These are phyloP conservation scores for Aspergillus sparsus DNA, from an alignment of 495 filamentous ascomycete genomes.

Conservation along the genomic window DNA sequence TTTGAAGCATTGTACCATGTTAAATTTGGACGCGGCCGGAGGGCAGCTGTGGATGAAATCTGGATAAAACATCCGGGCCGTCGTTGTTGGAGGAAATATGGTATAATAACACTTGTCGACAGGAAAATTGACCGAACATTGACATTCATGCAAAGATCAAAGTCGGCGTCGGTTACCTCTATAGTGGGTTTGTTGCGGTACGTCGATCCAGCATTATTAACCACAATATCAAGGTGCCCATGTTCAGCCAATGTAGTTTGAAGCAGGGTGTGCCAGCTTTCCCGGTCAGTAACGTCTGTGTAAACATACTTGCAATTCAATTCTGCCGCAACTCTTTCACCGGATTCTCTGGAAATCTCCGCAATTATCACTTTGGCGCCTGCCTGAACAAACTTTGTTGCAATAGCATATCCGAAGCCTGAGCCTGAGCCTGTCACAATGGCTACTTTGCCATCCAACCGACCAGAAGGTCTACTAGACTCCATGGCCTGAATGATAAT, in stretches of 20 bases:
- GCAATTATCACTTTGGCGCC: constrained; percentile 55
- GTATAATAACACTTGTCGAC: constrained; percentile 54
- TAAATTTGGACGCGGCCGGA: constrained; percentile 59
- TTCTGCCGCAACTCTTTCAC: constrained; percentile 25
- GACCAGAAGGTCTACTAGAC: constrained; percentile 12
- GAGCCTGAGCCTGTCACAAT: constrained; percentile 49
- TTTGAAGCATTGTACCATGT: constrained; percentile 68
- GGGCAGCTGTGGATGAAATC: constrained; percentile 58
- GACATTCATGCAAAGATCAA: constrained; percentile 60
- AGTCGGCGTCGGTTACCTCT: constrained; percentile 61
- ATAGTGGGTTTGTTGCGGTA: constrained; percentile 47
- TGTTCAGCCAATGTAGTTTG: constrained; percentile 29
- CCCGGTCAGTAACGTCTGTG: constrained; percentile 32
- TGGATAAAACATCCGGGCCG: constrained; percentile 60
- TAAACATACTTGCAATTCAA: constrained; percentile 25
- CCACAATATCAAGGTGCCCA: constrained; percentile 38
- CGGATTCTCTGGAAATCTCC: constrained; percentile 45
- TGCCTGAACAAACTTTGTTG: constrained; percentile 51
- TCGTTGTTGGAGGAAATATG: constrained; percentile 52
- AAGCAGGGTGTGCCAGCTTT: constrained; percentile 29
- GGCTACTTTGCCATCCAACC: constrained; percentile 52
- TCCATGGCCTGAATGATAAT: not conserved
- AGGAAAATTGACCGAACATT: constrained; percentile 59
- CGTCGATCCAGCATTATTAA: constrained; percentile 42
- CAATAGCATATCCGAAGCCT: constrained; percentile 57